Conservation (phyloP, 345 rosid genomes). For the Fremontodendron californicum region DNA sequence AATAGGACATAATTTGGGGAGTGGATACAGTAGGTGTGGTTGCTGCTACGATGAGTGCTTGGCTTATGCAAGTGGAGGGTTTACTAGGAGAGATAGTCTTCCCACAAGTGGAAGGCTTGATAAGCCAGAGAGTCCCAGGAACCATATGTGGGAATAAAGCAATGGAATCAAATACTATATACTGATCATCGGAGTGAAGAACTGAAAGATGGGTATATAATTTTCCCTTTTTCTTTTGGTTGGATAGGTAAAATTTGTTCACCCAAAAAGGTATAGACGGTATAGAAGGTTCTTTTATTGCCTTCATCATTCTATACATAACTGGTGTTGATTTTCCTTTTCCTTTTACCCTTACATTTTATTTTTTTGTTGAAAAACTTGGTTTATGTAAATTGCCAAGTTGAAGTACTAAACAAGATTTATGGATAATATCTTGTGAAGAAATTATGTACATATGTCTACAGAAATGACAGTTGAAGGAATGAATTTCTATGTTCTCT, state of each 20-base stretch:
- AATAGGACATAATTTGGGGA: slow-evolving; percentile 27
- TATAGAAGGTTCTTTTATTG: background rate
- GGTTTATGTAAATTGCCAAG: background rate
- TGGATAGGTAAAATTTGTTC: background rate
- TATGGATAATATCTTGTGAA: background rate
- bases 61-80: slow-evolving; percentile 17
- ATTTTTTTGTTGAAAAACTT: background rate
- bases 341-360: background rate
- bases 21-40: slow-evolving; percentile 24
- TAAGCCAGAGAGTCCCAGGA: slow-evolving; percentile 28
- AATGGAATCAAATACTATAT: background rate
- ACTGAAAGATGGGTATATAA: background rate
- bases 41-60: slow-evolving; percentile 32
- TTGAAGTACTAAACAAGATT: background rate
- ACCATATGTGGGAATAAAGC: slow-evolving; percentile 4
- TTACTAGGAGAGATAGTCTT: slow-evolving; percentile 43
- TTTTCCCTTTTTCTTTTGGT: no score
- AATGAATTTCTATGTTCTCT: background rate
- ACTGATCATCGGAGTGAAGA: background rate
- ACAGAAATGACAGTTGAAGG: background rate
- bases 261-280: background rate
- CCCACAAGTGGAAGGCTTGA: slow-evolving; percentile 33
- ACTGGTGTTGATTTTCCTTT: background rate
- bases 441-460: background rate
- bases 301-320: slow-evolving; percentile 6